Percentiles rank a stretch among this genome's conserved stretches.
Conservation (phyloP, 164 flowering plant genomes). For the Platanus orientalis region DNA sequence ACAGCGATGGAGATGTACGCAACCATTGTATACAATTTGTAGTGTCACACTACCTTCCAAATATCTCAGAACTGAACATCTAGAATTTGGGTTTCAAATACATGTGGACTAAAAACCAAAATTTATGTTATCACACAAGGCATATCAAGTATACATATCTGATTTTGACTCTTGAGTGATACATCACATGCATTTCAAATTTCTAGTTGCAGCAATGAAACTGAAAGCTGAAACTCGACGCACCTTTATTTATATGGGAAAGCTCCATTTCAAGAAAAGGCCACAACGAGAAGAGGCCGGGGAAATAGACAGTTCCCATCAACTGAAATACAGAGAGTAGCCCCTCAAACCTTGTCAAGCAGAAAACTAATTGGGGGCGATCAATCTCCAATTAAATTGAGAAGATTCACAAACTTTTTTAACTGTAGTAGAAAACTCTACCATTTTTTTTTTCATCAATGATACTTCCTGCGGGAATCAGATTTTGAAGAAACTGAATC, state of each 20-base stretch:
- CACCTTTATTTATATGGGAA: not conserved
- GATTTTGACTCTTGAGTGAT: too few species aligned
- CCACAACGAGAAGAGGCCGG: not conserved
- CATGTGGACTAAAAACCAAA: too few species aligned
- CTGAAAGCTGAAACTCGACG: not conserved
- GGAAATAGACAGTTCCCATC: not conserved
- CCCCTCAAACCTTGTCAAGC: not conserved
- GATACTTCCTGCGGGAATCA: conserved; percentile 7
- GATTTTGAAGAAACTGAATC: conserved; percentile 9
- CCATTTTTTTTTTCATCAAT: not conserved
- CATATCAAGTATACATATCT: not conserved
- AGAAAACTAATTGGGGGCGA: not conserved
- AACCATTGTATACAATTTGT: too few species aligned
- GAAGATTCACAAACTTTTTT: not conserved
- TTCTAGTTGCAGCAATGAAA: not conserved
- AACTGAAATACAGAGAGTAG: not conserved
- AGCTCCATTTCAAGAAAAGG: not conserved
- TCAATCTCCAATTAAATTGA: not conserved
- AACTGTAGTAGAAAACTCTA: not conserved
- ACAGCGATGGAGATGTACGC: too few species aligned
- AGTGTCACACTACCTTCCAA: too few species aligned
- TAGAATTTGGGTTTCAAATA: too few species aligned
- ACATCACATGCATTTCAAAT: too few species aligned
- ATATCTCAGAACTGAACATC: too few species aligned
- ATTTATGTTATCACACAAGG: not conserved